Evolutionary conservation across 805 yeast genomes (phyloP).

Genomic region (Ogataea dorogensis): DNA sequence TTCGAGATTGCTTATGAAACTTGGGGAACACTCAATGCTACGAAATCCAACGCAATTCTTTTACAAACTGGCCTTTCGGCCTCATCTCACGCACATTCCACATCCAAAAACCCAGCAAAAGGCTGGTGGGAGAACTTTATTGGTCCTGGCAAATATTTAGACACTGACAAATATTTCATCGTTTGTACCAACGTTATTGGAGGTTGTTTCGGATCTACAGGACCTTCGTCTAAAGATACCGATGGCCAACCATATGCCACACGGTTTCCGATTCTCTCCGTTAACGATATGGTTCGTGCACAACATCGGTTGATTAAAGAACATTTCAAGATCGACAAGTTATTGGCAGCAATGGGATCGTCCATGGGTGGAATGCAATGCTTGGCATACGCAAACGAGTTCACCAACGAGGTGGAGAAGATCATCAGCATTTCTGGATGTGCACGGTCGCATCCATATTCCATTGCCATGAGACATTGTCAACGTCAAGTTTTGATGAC

Average conservation of each 20-base stretch:
- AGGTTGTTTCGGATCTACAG: constrained; percentile 94
- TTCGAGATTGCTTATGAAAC: constrained; percentile 88
- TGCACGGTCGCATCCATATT: constrained; percentile 90
- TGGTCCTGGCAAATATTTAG: constrained; percentile 78
- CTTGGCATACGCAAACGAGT: constrained; percentile 81
- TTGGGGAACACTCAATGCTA: constrained; percentile 75
- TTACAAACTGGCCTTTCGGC: constrained; percentile 92
- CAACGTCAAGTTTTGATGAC: constrained; percentile 93
- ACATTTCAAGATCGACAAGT: constrained; percentile 58
- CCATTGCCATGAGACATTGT: constrained; percentile 89
- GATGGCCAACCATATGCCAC: constrained; percentile 73
- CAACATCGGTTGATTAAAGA: constrained; percentile 68
- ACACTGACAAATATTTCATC: constrained; percentile 77
- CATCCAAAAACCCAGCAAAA: constrained; percentile 58
- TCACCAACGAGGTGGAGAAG: constrained; percentile 70
- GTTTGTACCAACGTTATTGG: constrained; percentile 91
- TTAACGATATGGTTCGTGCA: constrained; percentile 89
- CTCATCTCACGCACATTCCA: constrained; percentile 89
- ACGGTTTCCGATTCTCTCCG: constrained; percentile 78
- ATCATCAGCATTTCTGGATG: constrained; percentile 86
- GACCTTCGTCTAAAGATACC: constrained; percentile 79
- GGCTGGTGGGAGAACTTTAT: constrained; percentile 98
- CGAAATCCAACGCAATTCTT: constrained; percentile 68
- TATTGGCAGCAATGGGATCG: constrained; percentile 82
- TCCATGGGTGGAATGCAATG: constrained; percentile 99